Evolutionary conservation across 2,329 filamentous ascomycete genomes (phyloP), one percentile per base, ranked within the genome.

Genomic region (Pleoardoris graminearum): DNA sequence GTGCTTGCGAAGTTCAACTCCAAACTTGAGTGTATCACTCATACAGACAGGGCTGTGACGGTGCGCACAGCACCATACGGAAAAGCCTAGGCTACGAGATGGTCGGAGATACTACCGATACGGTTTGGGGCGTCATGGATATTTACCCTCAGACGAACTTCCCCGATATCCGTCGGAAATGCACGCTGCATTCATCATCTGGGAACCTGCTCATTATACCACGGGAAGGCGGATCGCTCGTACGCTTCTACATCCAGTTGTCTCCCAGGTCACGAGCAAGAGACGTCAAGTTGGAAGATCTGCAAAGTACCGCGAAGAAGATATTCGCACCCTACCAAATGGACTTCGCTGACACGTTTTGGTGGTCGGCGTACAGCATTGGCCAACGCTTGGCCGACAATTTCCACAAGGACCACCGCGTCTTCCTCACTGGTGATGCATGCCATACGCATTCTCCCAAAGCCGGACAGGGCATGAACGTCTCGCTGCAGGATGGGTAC

Each of bases 341-440:
- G 55, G 79, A 84, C 0, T 77, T 84, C 46, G 76, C 76, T 0
- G 78, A 80, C 48, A 85, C 82, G 76, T 86, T 71, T 16, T 90
- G 87, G 86, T 90, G 89, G 75, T 87, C 86, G 39, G 83, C 85
- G 37, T 90, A 89, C 67, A 81, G 85, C 60, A 85, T 89, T 51
- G 85, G 86, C 10, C 86, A 89, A 74, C 82, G 88, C 16, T 81
- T 91, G 19, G 88, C 88, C 1, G 84, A 84, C 59, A 80, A 82
- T 41, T 91, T 91, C 74, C 82, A 83, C 59, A 83, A 87, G 62
- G 77, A 82, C 41, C 75, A 84, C 54, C 80, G 84, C 14, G 81
- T 87, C n/a, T 90, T 90, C 68, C 76, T 90, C 33, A 84, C 85
- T 11, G 86, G 86, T 14, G 87, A 90, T 65, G 86, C 86, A 29